Evolutionary conservation across 2,329 filamentous ascomycete genomes (phyloP).

Genomic region (Periconia digitata): DNA sequence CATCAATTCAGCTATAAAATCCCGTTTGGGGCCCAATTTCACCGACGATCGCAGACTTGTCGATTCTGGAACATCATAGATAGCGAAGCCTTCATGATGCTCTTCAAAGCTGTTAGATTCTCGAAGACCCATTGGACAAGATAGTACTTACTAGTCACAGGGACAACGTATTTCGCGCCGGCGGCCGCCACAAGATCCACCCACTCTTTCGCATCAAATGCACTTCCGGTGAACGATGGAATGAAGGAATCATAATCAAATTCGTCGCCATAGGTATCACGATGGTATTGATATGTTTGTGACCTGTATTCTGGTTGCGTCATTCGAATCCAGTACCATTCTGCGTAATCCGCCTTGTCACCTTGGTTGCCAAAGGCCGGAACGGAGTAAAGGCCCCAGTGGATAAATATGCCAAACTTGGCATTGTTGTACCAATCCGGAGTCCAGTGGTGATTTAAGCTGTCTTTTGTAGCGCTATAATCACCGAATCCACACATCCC

Average conservation of each 20-base stretch:
- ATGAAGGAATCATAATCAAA: conserved; percentile 58
- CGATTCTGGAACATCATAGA: conserved; percentile 46
- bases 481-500: conserved; percentile 13
- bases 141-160: neutral
- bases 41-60: conserved; percentile 47
- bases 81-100: conserved; percentile 52
- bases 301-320: conserved; percentile 31
- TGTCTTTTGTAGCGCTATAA: conserved; percentile 13
- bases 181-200: conserved; percentile 56
- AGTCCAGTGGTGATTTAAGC: conserved; percentile 13
- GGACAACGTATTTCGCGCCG: conserved; percentile 53
- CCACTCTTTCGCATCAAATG: conserved; percentile 56
- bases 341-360: conserved; percentile 44
- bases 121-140: conserved; percentile 22
- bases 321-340: conserved; percentile 47
- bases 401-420: conserved; percentile 64
- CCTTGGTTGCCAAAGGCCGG: conserved; percentile 56
- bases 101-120: conserved; percentile 23
- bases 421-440: conserved; percentile 55
- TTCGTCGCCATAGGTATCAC: conserved; percentile 54
- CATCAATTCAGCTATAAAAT: conserved; percentile 48
- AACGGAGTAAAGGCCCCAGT: conserved; percentile 60
- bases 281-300: conserved; percentile 53
- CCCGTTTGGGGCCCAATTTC: conserved; percentile 42
- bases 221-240: conserved; percentile 53